These are phyloP conservation scores for Annona cherimola DNA, from an alignment of 164 flowering plant genomes.

Conservation along the genomic window DNA sequence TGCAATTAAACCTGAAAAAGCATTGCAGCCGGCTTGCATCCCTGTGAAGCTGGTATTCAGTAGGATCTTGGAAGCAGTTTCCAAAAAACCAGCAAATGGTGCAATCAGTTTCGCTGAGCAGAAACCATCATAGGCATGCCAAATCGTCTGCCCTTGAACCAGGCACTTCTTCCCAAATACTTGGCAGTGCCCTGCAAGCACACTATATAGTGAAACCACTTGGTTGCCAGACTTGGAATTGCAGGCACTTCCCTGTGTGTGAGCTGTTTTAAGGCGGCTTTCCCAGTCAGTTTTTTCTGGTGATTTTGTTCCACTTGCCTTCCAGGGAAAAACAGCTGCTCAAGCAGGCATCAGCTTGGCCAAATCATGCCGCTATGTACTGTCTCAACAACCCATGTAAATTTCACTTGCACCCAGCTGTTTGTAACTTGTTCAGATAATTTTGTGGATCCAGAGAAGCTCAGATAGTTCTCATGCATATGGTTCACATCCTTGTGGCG, in stretches of 20 bases:
- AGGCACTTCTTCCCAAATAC: neutral
- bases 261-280: conserved; percentile 8
- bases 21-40: conserved; percentile 66
- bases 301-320: neutral
- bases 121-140: conserved; percentile 21
- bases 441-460: conserved; percentile 10
- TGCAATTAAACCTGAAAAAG: conserved; percentile 40
- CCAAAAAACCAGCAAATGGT: conserved; percentile 53
- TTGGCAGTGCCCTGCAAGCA: neutral
- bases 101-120: conserved; percentile 26
- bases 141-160: conserved; percentile 7
- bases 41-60: conserved; percentile 89
- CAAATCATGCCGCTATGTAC: neutral
- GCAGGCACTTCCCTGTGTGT: neutral
- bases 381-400: conserved; percentile 10
- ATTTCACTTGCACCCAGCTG: conserved; percentile 11
- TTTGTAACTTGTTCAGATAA: conserved; percentile 13
- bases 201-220: neutral
- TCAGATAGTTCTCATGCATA: conserved; percentile 6
- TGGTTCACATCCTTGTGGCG: conserved; percentile 5
- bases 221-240: conserved; percentile 4
- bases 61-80: conserved; percentile 82
- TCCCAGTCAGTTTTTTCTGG: conserved; percentile 3
- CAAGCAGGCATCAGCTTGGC: neutral
- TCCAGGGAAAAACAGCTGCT: neutral